phyloP scores from a whole-genome alignment of 2,329 filamentous ascomycete species.

The Aspergillus hortae region DNA sequence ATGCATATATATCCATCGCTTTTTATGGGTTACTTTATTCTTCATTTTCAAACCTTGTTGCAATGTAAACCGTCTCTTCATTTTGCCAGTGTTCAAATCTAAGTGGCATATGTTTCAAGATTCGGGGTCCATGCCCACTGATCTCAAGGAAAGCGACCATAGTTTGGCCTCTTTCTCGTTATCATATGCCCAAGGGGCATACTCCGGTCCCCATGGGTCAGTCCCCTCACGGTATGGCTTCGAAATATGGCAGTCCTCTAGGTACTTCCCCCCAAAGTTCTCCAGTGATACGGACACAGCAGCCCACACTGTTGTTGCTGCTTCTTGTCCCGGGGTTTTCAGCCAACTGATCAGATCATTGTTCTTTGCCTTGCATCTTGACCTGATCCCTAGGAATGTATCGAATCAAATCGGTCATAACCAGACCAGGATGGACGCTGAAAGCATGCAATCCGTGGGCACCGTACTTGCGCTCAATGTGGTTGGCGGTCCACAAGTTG shows the following conservation, averaged over 20 bases:
- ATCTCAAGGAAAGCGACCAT: neutral
- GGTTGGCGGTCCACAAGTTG: conserved; percentile 50
- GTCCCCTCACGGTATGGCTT: neutral
- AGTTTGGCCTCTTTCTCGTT: neutral
- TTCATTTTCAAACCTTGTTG: no score
- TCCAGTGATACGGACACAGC: conserved; percentile 23
- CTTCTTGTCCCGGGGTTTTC: conserved; percentile 16
- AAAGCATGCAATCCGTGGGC: conserved; percentile 42
- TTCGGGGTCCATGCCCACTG: neutral
- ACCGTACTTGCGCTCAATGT: conserved; percentile 50
- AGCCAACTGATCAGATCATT: neutral
- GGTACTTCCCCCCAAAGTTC: conserved; percentile 22
- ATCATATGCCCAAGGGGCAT: neutral
- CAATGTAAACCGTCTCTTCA: no score
- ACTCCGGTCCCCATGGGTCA: neutral
- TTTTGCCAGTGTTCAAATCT: no score
- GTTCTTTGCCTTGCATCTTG: neutral
- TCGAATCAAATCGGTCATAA: conserved; percentile 4
- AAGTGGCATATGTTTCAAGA: no score
- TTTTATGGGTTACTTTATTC: no score
- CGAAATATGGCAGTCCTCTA: conserved; percentile 21
- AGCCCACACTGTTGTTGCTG: conserved; percentile 26
- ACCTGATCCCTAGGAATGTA: conserved; percentile 1
- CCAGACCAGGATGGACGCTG: conserved; percentile 45
- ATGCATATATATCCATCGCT: neutral